Base-by-base conservation (phyloP, 2,329 filamentous ascomycete species). In the Sporothrix luriei region DNA sequence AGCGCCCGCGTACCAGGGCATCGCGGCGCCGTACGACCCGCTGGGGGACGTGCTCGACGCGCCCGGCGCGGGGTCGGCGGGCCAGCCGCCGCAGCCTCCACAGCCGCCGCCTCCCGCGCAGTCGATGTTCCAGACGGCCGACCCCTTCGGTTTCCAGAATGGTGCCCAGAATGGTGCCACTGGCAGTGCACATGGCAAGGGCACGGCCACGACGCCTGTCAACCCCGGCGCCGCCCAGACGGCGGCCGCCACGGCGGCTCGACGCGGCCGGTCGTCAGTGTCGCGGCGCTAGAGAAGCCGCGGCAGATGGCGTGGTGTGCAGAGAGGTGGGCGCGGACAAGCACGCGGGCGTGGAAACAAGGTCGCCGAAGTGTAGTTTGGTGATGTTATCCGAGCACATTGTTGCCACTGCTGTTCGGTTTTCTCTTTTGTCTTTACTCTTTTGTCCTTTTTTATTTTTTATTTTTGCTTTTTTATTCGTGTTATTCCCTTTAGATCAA, bases 1-100 rank as follows among this genome's bases (percentile, higher is more conserved):
- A 4, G 76, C 81, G 10, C 68, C 72, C 80, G 78, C 76, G 69
- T 81, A 85, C 70, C 73, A 80, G 1, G 86, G 86, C 6, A 78
- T 88, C n/a, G 84, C 85, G 0, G 83, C 85, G 13, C 86, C 87
- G 2, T 88, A 87, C 74, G 80, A 80, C 9, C 87, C 87, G 0
- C 78, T 82, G 5, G 82, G 80, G 72, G 87, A 89, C 72, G 82
- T 79, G 70, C 73, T 87, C 21, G 77, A 38, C 29, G 33, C 38
- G 26, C 52, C 46, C 14, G 46, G 11, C 3, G 40, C 14, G 7
- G 40, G 40, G 13, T 13, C 14, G 11, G 40, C 11, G 2, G 40
- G 10, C 11, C 40, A 43, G 14, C 11, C 2, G 16, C 19, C 13
- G 14, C 10, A 51, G 48, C 21, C 57, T 43, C 40, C 61, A 2